These are phyloP conservation scores for Brassica cretica DNA, from an alignment of 345 rosid species.

Conservation along the genomic window DNA sequence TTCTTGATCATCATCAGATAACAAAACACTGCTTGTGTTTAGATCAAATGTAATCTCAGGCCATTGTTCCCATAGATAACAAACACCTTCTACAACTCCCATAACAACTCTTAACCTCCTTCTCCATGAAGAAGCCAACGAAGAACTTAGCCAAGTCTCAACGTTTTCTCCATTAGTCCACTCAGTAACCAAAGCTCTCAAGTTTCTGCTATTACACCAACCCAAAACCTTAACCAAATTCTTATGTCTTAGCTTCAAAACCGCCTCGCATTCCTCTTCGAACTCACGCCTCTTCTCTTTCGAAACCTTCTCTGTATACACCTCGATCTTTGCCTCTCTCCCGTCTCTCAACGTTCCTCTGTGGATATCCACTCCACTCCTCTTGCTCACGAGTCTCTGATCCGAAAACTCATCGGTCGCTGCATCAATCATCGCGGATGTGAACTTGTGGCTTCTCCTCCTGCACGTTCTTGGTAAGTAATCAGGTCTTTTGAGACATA, in stretches of 20 bases:
- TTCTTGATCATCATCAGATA: conserved; percentile 34
- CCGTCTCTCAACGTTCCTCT: conserved; percentile 58
- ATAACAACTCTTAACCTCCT: conserved; percentile 51
- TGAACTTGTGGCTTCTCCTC: conserved; percentile 47
- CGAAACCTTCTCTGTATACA: conserved; percentile 43
- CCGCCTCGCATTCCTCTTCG: conserved; percentile 46
- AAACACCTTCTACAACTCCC: conserved; percentile 58
- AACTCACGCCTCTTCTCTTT: conserved; percentile 41
- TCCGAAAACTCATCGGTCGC: conserved; percentile 57
- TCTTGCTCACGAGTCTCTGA: conserved; percentile 42
- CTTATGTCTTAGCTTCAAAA: conserved; percentile 54
- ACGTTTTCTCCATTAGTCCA: conserved; percentile 52
- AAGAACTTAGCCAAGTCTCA: conserved; percentile 51
- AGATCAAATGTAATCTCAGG: conserved; percentile 59
- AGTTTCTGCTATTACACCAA: conserved; percentile 49
- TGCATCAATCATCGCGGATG: conserved; percentile 53
- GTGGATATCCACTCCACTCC: conserved; percentile 41
- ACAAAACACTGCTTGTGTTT: conserved; percentile 47
- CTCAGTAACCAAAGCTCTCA: conserved; percentile 56
- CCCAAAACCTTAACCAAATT: conserved; percentile 63
- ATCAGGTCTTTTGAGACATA: conserved; percentile 61
- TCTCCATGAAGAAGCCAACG: conserved; percentile 55
- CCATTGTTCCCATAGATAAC: conserved; percentile 58
- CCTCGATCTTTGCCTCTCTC: conserved; percentile 54
- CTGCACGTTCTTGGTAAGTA: conserved; percentile 46